phyloP scores from a whole-genome alignment of 768 basidiomycete species.

The Leccinum truebloodii region DNA sequence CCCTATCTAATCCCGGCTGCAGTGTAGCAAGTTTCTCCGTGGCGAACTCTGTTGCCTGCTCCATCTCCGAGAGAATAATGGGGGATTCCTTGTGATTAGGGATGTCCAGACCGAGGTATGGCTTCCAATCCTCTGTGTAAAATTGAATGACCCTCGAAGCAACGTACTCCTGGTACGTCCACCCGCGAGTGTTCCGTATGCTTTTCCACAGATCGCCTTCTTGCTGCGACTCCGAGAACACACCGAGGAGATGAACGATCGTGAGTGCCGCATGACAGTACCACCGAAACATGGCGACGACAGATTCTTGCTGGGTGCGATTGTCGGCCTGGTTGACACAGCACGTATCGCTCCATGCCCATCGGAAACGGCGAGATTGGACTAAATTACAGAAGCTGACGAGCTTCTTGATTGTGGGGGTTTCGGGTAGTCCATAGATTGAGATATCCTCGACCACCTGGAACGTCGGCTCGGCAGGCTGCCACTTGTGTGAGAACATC shows the following conservation, averaged over 20 bases:
- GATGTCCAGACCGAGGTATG: no score
- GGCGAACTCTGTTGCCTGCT: not conserved
- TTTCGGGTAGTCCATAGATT: not conserved
- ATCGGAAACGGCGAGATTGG: not conserved
- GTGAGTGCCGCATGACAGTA: not conserved
- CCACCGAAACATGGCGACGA: not conserved
- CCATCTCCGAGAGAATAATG: not conserved
- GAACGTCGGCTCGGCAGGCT: not conserved
- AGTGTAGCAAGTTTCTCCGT: not conserved
- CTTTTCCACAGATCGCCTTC: not conserved
- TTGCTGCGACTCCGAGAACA: not conserved
- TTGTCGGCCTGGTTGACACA: not conserved
- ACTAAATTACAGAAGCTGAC: not conserved
- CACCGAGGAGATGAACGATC: not conserved
- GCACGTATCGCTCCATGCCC: not conserved
- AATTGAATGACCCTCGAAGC: not conserved
- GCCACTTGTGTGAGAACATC: not conserved
- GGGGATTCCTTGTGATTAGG: not conserved
- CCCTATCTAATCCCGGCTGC: no score
- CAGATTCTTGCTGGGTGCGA: not conserved
- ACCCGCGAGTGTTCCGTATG: not conserved
- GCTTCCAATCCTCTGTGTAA: not conserved
- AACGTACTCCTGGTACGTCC: not conserved
- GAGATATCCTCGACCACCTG: not conserved
- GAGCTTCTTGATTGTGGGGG: not conserved